A percentile compares a stretch with the other conserved stretches of the same genome.
These are phyloP conservation scores for Cyberlindnera suaveolens DNA, from an alignment of 805 yeast genomes.

Conservation along the genomic window DNA sequence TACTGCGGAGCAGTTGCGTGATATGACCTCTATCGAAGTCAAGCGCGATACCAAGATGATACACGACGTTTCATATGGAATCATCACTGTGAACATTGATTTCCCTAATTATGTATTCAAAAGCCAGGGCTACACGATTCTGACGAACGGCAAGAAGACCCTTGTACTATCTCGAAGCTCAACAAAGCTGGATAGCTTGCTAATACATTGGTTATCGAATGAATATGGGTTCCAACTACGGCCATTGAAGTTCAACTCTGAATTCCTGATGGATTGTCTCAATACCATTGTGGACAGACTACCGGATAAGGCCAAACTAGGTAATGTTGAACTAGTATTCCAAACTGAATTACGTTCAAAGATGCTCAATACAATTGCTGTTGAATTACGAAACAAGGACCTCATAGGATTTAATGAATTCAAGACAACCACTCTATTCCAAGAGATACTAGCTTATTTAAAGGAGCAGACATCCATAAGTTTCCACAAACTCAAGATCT, in stretches of 20 bases:
- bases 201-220: constrained; percentile 25
- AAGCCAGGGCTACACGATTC: constrained; percentile 11
- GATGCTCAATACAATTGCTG: constrained; percentile 18
- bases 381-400: constrained; percentile 24
- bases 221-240: constrained; percentile 22
- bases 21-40: constrained; percentile 10
- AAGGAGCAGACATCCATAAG: constrained; percentile 25
- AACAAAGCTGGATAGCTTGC: constrained; percentile 14
- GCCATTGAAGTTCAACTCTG: constrained; percentile 20
- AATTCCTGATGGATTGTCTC: constrained; percentile 20
- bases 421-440: constrained; percentile 8
- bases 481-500: constrained; percentile 17
- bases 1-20: constrained; percentile 13
- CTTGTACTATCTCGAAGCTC: constrained; percentile 9
- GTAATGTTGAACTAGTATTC: constrained; percentile 24
- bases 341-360: constrained; percentile 16
- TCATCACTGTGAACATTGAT: constrained; percentile 4
- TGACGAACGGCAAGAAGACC: constrained; percentile 1
- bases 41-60: constrained; percentile 1
- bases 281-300: constrained; percentile 18
- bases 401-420: constrained; percentile 7
- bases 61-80: constrained; percentile 3
- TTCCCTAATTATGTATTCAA: constrained; percentile 20
- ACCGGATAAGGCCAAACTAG: constrained; percentile 15
- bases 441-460: constrained; percentile 15